Conservation (phyloP, 2,329 filamentous ascomycete genomes). For the Aspergillus jensenii region DNA sequence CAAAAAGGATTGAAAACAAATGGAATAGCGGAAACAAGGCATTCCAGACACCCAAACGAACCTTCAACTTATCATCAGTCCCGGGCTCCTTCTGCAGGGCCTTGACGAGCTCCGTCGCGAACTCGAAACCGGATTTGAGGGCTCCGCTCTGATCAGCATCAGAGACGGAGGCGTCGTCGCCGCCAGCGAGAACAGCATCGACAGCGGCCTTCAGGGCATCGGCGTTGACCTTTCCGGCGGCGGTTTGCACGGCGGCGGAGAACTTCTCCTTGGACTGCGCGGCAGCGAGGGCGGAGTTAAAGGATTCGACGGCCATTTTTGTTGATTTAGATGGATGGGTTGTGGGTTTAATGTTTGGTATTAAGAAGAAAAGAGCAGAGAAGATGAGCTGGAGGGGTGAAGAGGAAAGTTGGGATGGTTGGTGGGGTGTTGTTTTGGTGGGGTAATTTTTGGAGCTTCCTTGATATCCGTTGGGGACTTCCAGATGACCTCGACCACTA, state of each 20-base stretch:
- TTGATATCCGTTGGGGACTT: too few species aligned
- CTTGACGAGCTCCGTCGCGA: conserved; percentile 31
- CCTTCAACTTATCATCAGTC: conserved; percentile 29
- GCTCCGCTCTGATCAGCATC: conserved; percentile 19
- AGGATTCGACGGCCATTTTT: conserved; percentile 30
- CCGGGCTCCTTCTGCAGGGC: conserved; percentile 26
- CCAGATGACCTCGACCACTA: too few species aligned
- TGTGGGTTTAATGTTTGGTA: not conserved
- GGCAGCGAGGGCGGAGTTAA: conserved; percentile 26
- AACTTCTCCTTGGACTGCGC: conserved; percentile 29
- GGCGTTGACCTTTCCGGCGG: conserved; percentile 25
- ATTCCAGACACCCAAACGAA: conserved; percentile 22
- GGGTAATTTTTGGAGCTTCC: conserved; percentile 3
- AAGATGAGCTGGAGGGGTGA: conserved; percentile 4
- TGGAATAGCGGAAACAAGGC: too few species aligned
- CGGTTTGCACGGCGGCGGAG: conserved; percentile 28
- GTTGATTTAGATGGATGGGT: not conserved
- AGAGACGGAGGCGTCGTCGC: conserved; percentile 15
- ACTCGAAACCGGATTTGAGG: conserved; percentile 33
- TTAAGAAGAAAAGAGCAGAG: conserved; percentile 8
- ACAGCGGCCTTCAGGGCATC: conserved; percentile 28
- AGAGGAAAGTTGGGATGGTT: not conserved
- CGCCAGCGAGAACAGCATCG: conserved; percentile 20
- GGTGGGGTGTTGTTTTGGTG: conserved; percentile 9
- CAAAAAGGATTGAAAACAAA: too few species aligned